Conservation (phyloP, 2,329 filamentous ascomycete species). For the Seiridium unicorne region DNA sequence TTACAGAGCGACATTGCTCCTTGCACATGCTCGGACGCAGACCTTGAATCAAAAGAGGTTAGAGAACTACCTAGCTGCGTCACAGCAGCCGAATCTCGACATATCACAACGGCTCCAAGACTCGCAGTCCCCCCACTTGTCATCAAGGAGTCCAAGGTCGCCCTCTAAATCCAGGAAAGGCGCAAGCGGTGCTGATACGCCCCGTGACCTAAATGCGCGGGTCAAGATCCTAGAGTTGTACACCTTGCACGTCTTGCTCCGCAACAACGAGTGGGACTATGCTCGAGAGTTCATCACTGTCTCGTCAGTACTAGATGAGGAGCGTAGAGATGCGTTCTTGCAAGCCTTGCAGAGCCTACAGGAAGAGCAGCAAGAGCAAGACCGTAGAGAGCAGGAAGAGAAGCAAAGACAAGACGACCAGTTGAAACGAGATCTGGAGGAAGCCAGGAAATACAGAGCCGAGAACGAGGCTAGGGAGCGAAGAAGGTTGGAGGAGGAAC, state of each 20-base stretch:
- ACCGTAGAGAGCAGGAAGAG: conserved; percentile 62
- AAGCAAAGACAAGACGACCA: conserved; percentile 55
- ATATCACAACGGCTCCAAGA: conserved; percentile 62
- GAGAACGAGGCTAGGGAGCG: conserved; percentile 58
- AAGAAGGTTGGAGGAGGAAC: conserved; percentile 53
- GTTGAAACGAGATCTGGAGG: conserved; percentile 54
- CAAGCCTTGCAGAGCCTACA: conserved; percentile 80
- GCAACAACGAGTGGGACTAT: conserved; percentile 96
- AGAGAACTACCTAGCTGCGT: conserved; percentile 83
- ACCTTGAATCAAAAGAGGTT: conserved; percentile 80
- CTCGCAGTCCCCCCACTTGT: conserved; percentile 29
- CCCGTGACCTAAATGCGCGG: conserved; percentile 77
- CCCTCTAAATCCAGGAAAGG: conserved; percentile 40
- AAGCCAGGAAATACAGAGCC: conserved; percentile 52
- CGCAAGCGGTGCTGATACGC: conserved; percentile 71
- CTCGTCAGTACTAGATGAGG: conserved; percentile 86
- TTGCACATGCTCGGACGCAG: conserved; percentile 87
- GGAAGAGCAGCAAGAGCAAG: conserved; percentile 78
- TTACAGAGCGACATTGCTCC: conserved; percentile 78
- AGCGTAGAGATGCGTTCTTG: conserved; percentile 83
- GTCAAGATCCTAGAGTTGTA: conserved; percentile 95
- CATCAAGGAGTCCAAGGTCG: conserved; percentile 30
- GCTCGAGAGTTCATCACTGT: conserved; percentile 86
- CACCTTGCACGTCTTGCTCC: conserved; percentile 88
- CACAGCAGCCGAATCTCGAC: conserved; percentile 71